Percentiles rank a stretch among this genome's conserved stretches.
phyloP scores from a whole-genome alignment of 2,329 filamentous ascomycete genomes.

The Thielaviopsis euricoi region DNA sequence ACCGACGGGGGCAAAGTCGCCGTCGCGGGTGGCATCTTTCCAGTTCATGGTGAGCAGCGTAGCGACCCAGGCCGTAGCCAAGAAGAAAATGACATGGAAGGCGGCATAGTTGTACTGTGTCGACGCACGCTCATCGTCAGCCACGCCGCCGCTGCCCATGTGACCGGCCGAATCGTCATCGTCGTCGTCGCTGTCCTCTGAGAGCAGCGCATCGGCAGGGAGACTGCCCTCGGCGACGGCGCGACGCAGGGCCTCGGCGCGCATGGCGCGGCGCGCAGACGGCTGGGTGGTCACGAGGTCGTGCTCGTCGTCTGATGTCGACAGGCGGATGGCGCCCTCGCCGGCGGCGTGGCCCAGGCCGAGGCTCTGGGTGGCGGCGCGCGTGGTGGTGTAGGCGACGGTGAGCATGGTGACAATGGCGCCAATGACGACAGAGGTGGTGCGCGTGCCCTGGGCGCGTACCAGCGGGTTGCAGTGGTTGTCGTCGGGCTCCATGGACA shows the following conservation, averaged over 20 bases:
- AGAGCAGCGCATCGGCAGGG: conserved; percentile 75
- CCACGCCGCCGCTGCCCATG: conserved; percentile 38
- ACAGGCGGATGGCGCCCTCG: conserved; percentile 14
- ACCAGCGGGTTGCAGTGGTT: conserved; percentile 87
- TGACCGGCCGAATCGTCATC: conserved; percentile 44
- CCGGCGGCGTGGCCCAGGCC: conserved; percentile 42
- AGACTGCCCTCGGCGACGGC: conserved; percentile 87
- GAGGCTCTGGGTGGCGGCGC: conserved; percentile 80
- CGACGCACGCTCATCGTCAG: conserved; percentile 74
- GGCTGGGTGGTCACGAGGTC: conserved; percentile 69
- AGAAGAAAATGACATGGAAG: conserved; percentile 95
- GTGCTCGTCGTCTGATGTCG: conserved; percentile 53
- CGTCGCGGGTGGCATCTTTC: conserved; percentile 43
- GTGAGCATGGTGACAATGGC: conserved; percentile 94
- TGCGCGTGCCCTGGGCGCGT: conserved; percentile 69
- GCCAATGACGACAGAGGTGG: conserved; percentile 78
- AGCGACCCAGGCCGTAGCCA: conserved; percentile 90
- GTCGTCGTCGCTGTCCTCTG: conserved; percentile 47
- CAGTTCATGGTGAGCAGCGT: conserved; percentile 69
- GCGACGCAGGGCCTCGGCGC: conserved; percentile 73
- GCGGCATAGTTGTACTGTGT: conserved; percentile 95
- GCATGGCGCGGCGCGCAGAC: conserved; percentile 68
- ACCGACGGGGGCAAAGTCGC: conserved; percentile 81
- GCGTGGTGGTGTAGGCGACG: conserved; percentile 92
- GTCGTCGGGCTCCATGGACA: conserved; percentile 95